Base-by-base conservation (phyloP, 2,329 filamentous ascomycete genomes). In the Ascochyta clinopodiicola region DNA sequence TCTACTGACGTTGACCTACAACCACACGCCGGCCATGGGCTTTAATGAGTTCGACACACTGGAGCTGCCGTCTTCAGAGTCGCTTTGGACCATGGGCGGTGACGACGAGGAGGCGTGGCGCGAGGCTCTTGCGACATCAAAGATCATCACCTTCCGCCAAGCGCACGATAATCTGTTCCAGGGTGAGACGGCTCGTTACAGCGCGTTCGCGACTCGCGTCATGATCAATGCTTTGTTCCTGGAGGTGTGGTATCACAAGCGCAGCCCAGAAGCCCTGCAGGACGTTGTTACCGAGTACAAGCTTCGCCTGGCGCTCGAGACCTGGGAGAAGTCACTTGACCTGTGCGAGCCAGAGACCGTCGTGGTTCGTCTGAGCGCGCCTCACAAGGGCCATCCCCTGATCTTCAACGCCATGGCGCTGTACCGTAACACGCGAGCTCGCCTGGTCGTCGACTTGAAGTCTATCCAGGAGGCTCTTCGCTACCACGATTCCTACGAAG, bases 191-290 rank as follows among this genome's bases (percentile, higher is more conserved):
- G 86, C 94, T 46, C 89, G 89, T 67, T 99, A 98, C 81, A 98
- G 94, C 72, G 94, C 94, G 1, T 99, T 98, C 74, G 94, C 93
- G 5, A 96, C 95, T 10, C 91, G 95, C 60, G 92, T 98, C 62
- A 96, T 99, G 91, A 97, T 98, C 83, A 99, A 98, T 71, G 94
- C 95, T 10, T 83, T 99, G 62, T 99, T 98, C 82, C 84, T 99
- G 44, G 95, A 98, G 77, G 94, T 98, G 2, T 99, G 95, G 95
- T 96, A 96, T 73, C 92, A 98, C 81, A 97, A 97, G 85, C 91
- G 95, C 71, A 97, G 92, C 75, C 94, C 94, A n/a, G 93, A 98
- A 75, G 93, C 94, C 45, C 82, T 98, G 36, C 95, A 98, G 78
- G 94, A 98, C 72, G 93, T 98, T 35, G 94, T 98, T 39, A 96